A percentile compares a stretch with the other conserved stretches of the same genome.
phyloP scores from a whole-genome alignment of 345 rosid genomes.

The Aquilaria yunnanensis region DNA sequence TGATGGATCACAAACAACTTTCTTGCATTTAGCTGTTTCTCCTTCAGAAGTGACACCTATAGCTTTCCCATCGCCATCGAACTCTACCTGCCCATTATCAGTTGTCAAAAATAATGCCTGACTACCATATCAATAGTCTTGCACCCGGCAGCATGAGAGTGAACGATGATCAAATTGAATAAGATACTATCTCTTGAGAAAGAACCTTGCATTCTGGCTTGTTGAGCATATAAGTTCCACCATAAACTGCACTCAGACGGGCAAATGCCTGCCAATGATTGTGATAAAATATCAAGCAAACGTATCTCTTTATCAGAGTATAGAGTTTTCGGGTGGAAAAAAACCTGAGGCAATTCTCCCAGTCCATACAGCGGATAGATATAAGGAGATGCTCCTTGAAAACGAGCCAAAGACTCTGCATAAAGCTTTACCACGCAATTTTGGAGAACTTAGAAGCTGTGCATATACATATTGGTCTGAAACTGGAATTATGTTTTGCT shows the following conservation, averaged over 20 bases:
- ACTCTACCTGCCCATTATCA: conserved; percentile 50
- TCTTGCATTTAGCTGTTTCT: conserved; percentile 94
- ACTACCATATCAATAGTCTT: too few species aligned
- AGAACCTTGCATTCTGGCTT: conserved; percentile 89
- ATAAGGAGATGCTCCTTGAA: conserved; percentile 92
- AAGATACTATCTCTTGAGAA: too few species aligned
- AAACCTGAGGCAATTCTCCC: conserved; percentile 93
- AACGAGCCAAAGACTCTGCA: conserved; percentile 86
- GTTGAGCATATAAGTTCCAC: conserved; percentile 97
- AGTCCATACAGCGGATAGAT: conserved; percentile 87
- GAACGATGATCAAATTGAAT: too few species aligned
- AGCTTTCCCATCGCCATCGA: conserved; percentile 63
- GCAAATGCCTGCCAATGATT: conserved; percentile 70
- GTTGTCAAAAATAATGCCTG: too few species aligned
- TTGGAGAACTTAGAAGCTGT: neutral
- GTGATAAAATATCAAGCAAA: conserved; percentile 9
- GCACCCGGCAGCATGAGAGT: too few species aligned
- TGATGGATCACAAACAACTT: conserved; percentile 88
- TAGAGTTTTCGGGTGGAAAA: neutral
- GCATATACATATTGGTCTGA: neutral
- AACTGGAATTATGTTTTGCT: too few species aligned
- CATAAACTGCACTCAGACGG: conserved; percentile 88
- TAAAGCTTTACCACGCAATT: conserved; percentile 48
- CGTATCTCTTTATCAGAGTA: neutral
- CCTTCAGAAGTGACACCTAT: conserved; percentile 77